Base-by-base conservation (phyloP, 1,139 yeast species). In the Saccharomyces hybrid region DNA sequence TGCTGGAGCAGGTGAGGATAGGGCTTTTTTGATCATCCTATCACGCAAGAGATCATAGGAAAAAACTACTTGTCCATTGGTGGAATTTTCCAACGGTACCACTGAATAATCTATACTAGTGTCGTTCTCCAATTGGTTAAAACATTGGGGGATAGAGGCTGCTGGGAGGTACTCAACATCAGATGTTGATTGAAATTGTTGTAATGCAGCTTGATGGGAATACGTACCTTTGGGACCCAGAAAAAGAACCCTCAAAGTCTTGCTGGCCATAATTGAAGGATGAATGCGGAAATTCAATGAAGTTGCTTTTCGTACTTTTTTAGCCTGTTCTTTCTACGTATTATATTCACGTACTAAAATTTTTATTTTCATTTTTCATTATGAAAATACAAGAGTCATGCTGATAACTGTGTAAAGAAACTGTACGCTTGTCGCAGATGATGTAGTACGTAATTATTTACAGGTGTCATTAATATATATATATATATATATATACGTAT, bases 21-120 rank as follows among this genome's bases (percentile, higher is more conserved):
- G 26, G 11, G 13, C 57, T 51, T 41, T 56, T 50, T 48, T 66
- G 59, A 38, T 38, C 68, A 77, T 79, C 82, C 86, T 78, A 65
- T 87, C 91, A 58, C 96, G 75, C 38, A 91, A 75, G 16, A 89
- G 74, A 67, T 90, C 97, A 66, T 88, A 84, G 0, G 97, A 88
- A 67, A 84, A 82, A 1, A 85, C 86, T 3, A 93, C 99, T 62
- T 87, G 93, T 0, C 99, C 99, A 68, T 93, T 93, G 7, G 97
- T 87, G 3, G 97, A 89, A 71, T 93, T 93, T 65, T 91, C 98
- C 62, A 88, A 81, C 0, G 99, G 99, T 0, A 93, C 87, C n/a
- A 90, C 86, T 0, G 95, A 84, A 64, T 76, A 85, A 14, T 73
- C 70, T 1, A 73, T 63, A 50, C 77, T 71, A 11, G 20, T 16